These are phyloP conservation scores for Salix udensis DNA, from an alignment of 345 rosid species.

Conservation along the genomic window DNA sequence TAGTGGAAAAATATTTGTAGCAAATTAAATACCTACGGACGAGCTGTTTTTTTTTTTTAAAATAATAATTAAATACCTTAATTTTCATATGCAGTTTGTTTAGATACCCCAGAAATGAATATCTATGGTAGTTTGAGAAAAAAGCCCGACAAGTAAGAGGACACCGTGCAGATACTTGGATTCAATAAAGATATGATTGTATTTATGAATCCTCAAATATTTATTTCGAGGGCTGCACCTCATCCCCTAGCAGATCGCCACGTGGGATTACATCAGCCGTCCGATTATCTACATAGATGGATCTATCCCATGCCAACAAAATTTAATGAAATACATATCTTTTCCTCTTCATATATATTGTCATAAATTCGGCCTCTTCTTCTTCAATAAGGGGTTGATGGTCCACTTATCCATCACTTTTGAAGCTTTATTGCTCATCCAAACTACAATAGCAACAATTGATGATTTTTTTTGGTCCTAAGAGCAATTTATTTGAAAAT, in stretches of 20 bases:
- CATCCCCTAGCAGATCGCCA: conserved; percentile 10
- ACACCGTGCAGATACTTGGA: conserved; percentile 5
- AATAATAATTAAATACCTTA: too few species aligned
- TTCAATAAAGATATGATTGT: conserved; percentile 12
- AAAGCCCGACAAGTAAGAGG: not conserved
- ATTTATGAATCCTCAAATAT: conserved; percentile 9
- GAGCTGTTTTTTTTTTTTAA: too few species aligned
- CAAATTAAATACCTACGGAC: too few species aligned
- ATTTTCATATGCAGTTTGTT: too few species aligned
- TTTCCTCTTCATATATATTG: not conserved
- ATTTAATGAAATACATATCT: not conserved
- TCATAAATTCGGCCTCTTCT: not conserved
- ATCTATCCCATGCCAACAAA: not conserved
- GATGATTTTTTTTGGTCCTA: not conserved
- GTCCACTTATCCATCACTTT: not conserved
- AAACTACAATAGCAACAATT: not conserved
- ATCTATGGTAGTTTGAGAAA: not conserved
- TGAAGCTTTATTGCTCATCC: not conserved
- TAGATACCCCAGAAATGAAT: too few species aligned
- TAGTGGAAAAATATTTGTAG: too few species aligned
- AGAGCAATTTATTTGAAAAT: not conserved
- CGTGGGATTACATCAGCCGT: not conserved
- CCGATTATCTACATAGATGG: conserved; percentile 2
- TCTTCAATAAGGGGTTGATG: not conserved
- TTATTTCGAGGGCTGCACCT: conserved; percentile 9